Percentiles rank a stretch among this genome's conserved stretches.
These are phyloP conservation scores for Venturia aucupariae DNA, from an alignment of 2,329 filamentous ascomycete species.

Conservation along the genomic window DNA sequence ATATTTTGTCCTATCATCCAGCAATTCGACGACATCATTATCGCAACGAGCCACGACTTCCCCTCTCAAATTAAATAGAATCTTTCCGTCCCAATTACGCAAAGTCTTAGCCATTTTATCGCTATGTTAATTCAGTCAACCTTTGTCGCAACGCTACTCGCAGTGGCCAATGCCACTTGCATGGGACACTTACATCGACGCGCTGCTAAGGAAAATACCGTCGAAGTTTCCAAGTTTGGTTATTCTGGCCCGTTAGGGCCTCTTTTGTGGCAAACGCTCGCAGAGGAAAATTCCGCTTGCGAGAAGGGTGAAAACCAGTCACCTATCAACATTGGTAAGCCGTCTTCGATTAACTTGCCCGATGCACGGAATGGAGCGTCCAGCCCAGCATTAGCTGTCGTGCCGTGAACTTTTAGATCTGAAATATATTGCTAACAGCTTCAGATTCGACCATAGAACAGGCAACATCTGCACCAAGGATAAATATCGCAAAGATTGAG, in stretches of 20 bases:
- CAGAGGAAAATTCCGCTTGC: slow-evolving; percentile 38
- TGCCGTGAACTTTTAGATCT: background rate
- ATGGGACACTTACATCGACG: slow-evolving; percentile 29
- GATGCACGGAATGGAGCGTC: background rate
- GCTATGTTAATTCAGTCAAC: background rate
- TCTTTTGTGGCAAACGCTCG: slow-evolving; percentile 43
- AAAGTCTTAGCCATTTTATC: background rate
- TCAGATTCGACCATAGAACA: slow-evolving; percentile 26
- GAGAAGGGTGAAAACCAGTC: slow-evolving; percentile 43
- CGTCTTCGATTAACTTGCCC: background rate
- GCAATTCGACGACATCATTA: background rate
- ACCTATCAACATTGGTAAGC: slow-evolving; percentile 44
- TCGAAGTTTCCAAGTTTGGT: slow-evolving; percentile 31
- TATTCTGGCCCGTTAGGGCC: slow-evolving; percentile 39
- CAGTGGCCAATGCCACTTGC: slow-evolving; percentile 28
- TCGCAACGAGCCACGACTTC: background rate
- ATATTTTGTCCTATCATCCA: background rate
- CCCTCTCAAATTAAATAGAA: background rate
- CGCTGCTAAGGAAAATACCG: slow-evolving; percentile 19
- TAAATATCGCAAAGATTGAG: slow-evolving; percentile 34
- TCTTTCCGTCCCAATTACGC: background rate
- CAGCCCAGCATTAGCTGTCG: background rate
- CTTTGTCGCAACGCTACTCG: background rate
- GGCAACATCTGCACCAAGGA: slow-evolving; percentile 22
- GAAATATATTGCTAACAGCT: slow-evolving; percentile 4